Conservation (phyloP, 73 alveolate genomes). For the Diophrys sp. region DNA sequence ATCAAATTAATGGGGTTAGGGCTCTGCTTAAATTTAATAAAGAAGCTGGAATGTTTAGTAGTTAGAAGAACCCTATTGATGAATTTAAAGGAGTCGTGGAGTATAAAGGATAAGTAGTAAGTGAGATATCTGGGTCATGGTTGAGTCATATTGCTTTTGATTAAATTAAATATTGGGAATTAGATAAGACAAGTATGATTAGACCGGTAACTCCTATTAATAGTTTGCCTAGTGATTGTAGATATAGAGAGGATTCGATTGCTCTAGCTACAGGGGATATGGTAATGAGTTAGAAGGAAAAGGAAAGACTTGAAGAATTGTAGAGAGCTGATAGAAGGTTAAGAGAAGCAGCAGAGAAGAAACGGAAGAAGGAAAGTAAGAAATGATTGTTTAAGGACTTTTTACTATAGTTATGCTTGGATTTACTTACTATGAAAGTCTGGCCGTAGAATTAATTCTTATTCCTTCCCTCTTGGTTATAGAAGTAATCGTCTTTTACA, state of each 20-base stretch:
- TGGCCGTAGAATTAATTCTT: too few relatives aligned
- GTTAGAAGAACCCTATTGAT: conserved; percentile 8
- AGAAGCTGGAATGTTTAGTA: conserved; percentile 1
- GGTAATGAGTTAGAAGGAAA: conserved; percentile 22
- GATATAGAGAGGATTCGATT: conserved; percentile 52
- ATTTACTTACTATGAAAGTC: too few relatives aligned
- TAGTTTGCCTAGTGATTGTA: conserved; percentile 54
- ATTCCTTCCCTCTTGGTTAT: too few relatives aligned
- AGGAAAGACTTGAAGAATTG: conserved; percentile 53
- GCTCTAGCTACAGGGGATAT: conserved; percentile 41
- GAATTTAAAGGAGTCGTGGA: conserved; percentile 18
- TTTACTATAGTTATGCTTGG: too few relatives aligned
- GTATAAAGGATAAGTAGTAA: conserved; percentile 4
- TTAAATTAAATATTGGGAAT: conserved; percentile 35
- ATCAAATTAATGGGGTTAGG: conserved; percentile 16
- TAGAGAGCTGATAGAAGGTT: conserved; percentile 50
- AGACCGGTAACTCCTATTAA: conserved; percentile 22
- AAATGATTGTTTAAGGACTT: too few relatives aligned
- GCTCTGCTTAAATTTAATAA: conserved; percentile 33
- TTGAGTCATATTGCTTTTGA: conserved; percentile 19
- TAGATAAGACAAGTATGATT: conserved; percentile 28
- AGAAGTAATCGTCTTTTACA: too few relatives aligned
- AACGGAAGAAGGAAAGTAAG: background rate
- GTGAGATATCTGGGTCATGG: conserved; percentile 38
- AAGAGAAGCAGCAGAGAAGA: conserved; percentile 27